Evolutionary conservation across 768 basidiomycete species (phyloP).

Genomic region (Leccinum obscurum): DNA sequence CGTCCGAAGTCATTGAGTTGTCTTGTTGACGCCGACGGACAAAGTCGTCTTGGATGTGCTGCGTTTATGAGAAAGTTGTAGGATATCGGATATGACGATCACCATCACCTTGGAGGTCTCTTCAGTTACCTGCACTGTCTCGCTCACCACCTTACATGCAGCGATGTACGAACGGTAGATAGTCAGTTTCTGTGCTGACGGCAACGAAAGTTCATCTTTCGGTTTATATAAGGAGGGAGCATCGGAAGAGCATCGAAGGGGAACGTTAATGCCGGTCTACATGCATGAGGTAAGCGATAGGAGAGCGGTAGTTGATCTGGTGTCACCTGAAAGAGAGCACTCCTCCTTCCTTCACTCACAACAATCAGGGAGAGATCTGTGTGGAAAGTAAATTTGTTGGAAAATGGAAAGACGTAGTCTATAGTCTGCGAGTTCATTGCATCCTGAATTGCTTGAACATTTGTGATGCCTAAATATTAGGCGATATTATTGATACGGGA

Average conservation of each 20-base stretch:
- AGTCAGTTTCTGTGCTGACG: constrained; percentile 46
- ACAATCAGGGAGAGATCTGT: constrained; percentile 72
- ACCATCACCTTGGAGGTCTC: constrained; percentile 56
- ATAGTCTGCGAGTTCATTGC: constrained; percentile 64
- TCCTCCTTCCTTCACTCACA: constrained; percentile 62
- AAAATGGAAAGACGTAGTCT: constrained; percentile 74
- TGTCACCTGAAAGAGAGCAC: constrained; percentile 68
- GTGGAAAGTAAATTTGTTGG: constrained; percentile 64
- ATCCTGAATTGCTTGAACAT: constrained; percentile 63
- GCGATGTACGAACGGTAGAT: constrained; percentile 60
- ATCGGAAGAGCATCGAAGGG: constrained; percentile 40
- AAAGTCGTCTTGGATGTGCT: constrained; percentile 82
- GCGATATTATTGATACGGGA: neutral
- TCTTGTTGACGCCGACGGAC: constrained; percentile 45
- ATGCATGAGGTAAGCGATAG: neutral
- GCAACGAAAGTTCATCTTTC: constrained; percentile 43
- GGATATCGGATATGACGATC: neutral
- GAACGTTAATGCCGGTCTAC: constrained; percentile 60
- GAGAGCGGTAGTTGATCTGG: neutral
- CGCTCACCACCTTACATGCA: constrained; percentile 50
- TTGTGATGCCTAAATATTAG: constrained; percentile 51
- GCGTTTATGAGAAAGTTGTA: neutral
- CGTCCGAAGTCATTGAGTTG: constrained; percentile 48
- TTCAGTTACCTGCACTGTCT: constrained; percentile 53
- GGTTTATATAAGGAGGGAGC: constrained; percentile 49